Base-by-base conservation (phyloP, 208 protist species). In the Vickermania spadyakhi region DNA sequence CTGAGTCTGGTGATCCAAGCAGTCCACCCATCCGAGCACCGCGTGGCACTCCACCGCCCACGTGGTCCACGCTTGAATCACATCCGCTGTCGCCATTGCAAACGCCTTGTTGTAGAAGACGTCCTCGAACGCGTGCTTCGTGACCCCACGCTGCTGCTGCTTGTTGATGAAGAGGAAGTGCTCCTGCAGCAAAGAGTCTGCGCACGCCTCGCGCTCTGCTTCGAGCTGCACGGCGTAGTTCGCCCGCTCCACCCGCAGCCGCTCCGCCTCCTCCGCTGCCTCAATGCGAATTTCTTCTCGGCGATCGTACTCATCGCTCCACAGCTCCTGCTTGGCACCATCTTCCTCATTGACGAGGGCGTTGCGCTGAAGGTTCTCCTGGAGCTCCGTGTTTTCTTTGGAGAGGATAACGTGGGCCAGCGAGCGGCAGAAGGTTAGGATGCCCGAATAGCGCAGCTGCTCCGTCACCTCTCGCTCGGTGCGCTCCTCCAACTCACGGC, bases 241-340 rank as follows among this genome's bases (percentile, higher is more conserved):
- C 22, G 51, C 51, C 0, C 0, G 21, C 49, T 28, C 51, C 30
- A 31, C 42, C 11, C 52, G 60, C 1, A 59, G 61, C 62, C 56
- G 52, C 18, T 41, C 61, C 21, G 28, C 26, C 29, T 63, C 67
- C 36, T 56, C 56, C 23, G 29, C 18, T 5, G 60, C 64, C 13
- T 73, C 58, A 18, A 72, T 51, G 29, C 66, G 60, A 50, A 70
- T 31, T 49, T 64, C 67, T 60, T 72, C 67, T 14, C 58, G 61
- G 13, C 63, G 23, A 23, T 72, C 67, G n/a, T 28, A 41, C 14
- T 63, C 59, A 5, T 55, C 21, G 21, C 51, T 27, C n/a, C 13
- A 7, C 11, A 55, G 25, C 5, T 5, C 5, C 5, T 22, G 13
- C n/a, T 26, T 18, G 7, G 23, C 52, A 1, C 30, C 14, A 22